Base-by-base conservation (phyloP, 1,139 yeast species). In the Sporopachydermia cereana region DNA sequence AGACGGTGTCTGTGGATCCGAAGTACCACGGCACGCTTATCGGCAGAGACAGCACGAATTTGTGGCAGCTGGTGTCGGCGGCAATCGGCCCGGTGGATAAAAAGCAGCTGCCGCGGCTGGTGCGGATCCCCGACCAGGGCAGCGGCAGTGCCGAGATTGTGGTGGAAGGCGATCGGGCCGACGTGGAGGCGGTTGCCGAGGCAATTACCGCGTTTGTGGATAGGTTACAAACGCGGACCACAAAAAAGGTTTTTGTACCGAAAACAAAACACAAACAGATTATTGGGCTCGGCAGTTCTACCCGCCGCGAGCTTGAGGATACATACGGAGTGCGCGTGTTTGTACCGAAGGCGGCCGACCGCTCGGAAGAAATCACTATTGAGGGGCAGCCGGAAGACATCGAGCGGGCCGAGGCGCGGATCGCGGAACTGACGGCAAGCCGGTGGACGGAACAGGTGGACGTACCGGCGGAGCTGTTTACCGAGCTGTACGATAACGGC, bases 281-380 rank as follows among this genome's bases (percentile, higher is more conserved):
- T 49, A 78, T 91, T 61, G 97, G 97, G 36, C 78, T 89, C 41
- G 79, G 79, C 49, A 97, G 97, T 41, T 59, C 77, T 14, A 73
- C 76, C 48, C 85, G 91, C 65, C 81, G 82, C 54, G 71, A 76
- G 9, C 64, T 88, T 51, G 94, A 88, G 67, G 69, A 72, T 23
- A 85, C 82, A 54, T 84, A 71, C 61, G 68, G 70, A 16, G 91
- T 85, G 43, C 59, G 63, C 24, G 64, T 91, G 48, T 71, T 68
- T 44, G 76, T 91, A 57, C 97, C 97, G 51, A 74, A 77, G 58
- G 71, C 75, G 53, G 68, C 68, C 50, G 71, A 66, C 50, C 63
- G 69, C 44, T 68, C 79, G 44, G 62, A 69, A 12, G 57, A 58
- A 22, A 63, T 69, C 20, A 54, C 56, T 2, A 59, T 83, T 44